Base-by-base conservation (phyloP, 129 eudicot genomes). In the Centaurea solstitialis region DNA sequence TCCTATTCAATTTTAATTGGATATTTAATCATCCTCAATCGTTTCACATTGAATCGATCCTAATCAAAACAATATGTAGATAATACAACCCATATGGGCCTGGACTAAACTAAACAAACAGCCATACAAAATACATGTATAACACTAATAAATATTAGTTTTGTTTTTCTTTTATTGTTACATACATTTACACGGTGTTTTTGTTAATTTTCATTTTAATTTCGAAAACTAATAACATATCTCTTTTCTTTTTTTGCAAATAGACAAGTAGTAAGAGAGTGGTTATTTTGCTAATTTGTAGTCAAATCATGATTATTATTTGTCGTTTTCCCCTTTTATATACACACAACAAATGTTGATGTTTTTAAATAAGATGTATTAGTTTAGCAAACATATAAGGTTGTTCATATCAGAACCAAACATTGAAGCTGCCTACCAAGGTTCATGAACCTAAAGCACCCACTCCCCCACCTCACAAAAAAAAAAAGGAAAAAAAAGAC, bases 401-500 rank as follows among this genome's bases (percentile, higher is more conserved):
- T 53, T 38, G 47, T 50, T 39, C 17, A 76, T 68, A 69, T 76
- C 81, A 82, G 68, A 75, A 71, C 78, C 70, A 74, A 73, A 65
- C 70, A 79, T 79, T 76, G 73, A 70, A 68, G 40, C 74, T 80
- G 70, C 81, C 86, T 45, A 77, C 87, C 84, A 85, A 84, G 87
- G 85, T 88, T 84, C 89, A 88, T 85, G 89, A 80, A 85, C 87
- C 89, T 81, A 22, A 81, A 39, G 72, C 53, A 79, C 40, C 40
- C 15, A 39, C 69, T 66, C 78, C 41, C 73, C 61, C 33, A 76
- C 81, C 71, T 47, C 79, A 35, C 72, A 20, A 45, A 67, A 47
- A 23, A 30, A 47, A 7, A 45, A 74, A 35, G 37, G 15, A 1
- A 53, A 12, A 35, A 24, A 73, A 65, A 72, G 50, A 75, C 76